Percentiles rank a stretch among this genome's conserved stretches.
These are phyloP conservation scores for Eleusine indica DNA, from an alignment of 176 grass and related monocot genomes.

Conservation along the genomic window DNA sequence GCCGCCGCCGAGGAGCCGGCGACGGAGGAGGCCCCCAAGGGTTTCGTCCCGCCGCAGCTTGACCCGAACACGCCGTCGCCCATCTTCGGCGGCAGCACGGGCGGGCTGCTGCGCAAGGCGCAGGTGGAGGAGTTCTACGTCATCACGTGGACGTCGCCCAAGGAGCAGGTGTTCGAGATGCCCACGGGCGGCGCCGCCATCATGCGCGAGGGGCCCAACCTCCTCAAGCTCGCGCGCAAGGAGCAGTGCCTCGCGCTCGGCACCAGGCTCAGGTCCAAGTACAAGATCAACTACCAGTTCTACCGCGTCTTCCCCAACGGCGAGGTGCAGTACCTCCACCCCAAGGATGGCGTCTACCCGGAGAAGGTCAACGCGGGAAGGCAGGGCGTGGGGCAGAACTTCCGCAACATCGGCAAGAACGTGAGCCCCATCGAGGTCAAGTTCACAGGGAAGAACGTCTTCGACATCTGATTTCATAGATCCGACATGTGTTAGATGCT, in stretches of 20 bases:
- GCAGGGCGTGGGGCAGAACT: conserved; percentile 76
- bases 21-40: conserved; percentile 54
- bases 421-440: conserved; percentile 94
- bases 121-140: conserved; percentile 99
- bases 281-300: conserved; percentile 99
- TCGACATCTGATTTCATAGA: conserved; percentile 51
- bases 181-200: conserved; percentile 88
- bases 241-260: conserved; percentile 97
- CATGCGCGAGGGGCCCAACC: conserved; percentile 94
- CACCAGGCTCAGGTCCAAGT: conserved; percentile 79
- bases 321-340: conserved; percentile 99
- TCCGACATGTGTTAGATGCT: background rate
- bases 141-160: conserved; percentile 95
- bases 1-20: background rate
- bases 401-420: conserved; percentile 93
- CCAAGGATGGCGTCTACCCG: conserved; percentile 99
- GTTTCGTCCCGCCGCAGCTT: conserved; percentile 93
- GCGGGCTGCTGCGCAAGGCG: conserved; percentile 91
- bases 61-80: conserved; percentile 94
- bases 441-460: conserved; percentile 95
- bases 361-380: conserved; percentile 96
- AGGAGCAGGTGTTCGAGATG: conserved; percentile 99
- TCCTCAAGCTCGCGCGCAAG: conserved; percentile 93
- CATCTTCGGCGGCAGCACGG: conserved; percentile 96
- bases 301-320: conserved; percentile 98